Evolutionary conservation across 2,329 filamentous ascomycete species (phyloP), one percentile per base, ranked within the genome.

Genomic region (Phaeoacremonium minimum): DNA sequence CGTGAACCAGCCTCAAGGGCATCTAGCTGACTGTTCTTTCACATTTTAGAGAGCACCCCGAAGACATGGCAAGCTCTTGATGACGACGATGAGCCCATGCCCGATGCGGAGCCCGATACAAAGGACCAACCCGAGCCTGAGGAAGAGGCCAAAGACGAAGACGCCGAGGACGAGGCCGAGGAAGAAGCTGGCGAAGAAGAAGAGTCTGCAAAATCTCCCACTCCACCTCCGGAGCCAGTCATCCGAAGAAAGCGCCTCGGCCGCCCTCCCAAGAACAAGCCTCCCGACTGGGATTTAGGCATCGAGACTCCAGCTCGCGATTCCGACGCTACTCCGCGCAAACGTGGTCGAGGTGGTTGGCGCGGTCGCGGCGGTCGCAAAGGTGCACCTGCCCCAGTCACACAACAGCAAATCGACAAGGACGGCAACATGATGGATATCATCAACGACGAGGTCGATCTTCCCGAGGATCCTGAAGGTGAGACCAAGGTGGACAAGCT

Each of bases 341-440:
- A 77, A 31, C 71, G 79, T 37, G 82, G 81, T 4, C 79, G 84
- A 15, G 80, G 80, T 30, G 83, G 87, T 42, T 88, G 89, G 80
- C 66, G 77, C 40, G 74, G 77, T 7, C 71, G 78, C 5, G 87
- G 67, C 60, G 87, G 64, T 49, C 83, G 66, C 44, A 78, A 76
- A 52, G 82, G 85, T 38, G 83, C 82, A 28, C 77, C 82, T 5
- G 78, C 82, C 12, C 82, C 83, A 28, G 87, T 90, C 52, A 81
- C 87, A 33, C 87, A 89, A 53, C 86, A 95, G 43, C 81, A 88
- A 5, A 84, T 95, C 42, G 93, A 97, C 61, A 94, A 94, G 54
- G 89, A 96, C 52, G 93, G 93, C 35, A 95, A 89, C 40, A 81
- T 88, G 63, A 83, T 91, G 64, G 85, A 93, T 53, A 91, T 98